Base-by-base conservation (phyloP, 2,329 filamentous ascomycete species). In the Graphiopsis chlorocephala region DNA sequence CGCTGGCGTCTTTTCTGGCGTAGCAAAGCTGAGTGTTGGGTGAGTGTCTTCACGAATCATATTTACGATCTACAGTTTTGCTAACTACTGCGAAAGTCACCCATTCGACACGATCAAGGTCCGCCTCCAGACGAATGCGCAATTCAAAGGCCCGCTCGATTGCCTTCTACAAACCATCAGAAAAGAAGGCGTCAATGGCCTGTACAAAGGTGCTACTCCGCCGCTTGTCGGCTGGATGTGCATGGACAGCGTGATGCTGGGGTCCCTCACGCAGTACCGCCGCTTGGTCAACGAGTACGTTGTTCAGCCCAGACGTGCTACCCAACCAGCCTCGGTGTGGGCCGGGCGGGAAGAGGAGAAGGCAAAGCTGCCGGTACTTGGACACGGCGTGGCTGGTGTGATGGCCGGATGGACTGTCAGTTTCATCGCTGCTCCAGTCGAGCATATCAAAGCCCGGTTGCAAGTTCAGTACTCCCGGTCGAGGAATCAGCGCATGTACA, bases 141-240 rank as follows among this genome's bases (percentile, higher is more conserved):
- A 91, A 71, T 99, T 99, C 83, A 84, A 83, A 68, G 95, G 95
- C 0, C 93, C 95, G 0, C 77, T 96, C 33, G 89, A 97, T 77
- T 98, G 95, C 75, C 81, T 97, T 11, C 78, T 90, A 64, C 89
- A 94, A 76, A 99, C 95, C 11, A 69, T 98, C 29, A 87, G 90
- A 66, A 90, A 93, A 75, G 95, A 99, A 78, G 94, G 94, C 56
- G 79, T 96, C 55, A 80, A 84, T 59, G 95, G 92, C 3, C 82
- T 99, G 48, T 99, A 98, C 84, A 99, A 98, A 81, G 93, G 94
- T 72, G 93, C 93, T 12, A 92, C 91, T 29, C 94, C 94, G 64
- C 95, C 95, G 61, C 83, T 98, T 57, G 87, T 97, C 60, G 95
- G 95, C 72, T 98, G 95, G 95, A 97, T 98, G 90, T 92, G 96